Percentiles rank a stretch among this genome's conserved stretches.
phyloP scores from a whole-genome alignment of 371 early-diverging fungal species.

The Mortierella sp. region DNA sequence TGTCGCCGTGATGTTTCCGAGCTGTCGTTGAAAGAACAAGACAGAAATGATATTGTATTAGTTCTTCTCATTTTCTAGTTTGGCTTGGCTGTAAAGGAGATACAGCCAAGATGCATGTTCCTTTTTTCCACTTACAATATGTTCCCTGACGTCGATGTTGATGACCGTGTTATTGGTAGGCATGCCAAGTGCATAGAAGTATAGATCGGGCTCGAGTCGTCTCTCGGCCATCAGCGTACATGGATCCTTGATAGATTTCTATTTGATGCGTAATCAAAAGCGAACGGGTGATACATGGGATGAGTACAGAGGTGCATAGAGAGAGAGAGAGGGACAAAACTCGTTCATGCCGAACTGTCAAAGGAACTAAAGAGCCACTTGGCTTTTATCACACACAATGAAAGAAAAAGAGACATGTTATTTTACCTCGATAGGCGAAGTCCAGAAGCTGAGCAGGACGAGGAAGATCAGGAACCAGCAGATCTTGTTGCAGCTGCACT shows the following conservation, averaged over 20 bases:
- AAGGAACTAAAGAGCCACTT: no score
- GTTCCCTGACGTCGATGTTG: neutral
- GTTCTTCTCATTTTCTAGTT: neutral
- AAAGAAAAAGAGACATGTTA: neutral
- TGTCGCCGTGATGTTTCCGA: neutral
- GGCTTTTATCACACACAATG: neutral
- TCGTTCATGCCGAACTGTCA: neutral
- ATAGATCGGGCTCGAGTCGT: neutral
- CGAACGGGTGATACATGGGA: neutral
- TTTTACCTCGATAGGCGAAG: neutral
- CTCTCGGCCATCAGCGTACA: neutral
- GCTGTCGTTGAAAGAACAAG: neutral
- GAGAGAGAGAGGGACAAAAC: neutral
- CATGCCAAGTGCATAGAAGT: neutral
- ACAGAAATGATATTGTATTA: neutral
- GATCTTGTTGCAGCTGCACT: neutral
- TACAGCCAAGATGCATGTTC: no score
- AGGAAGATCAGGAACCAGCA: neutral
- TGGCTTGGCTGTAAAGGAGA: no score
- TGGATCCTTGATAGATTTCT: constrained; percentile 3
- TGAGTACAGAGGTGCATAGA: neutral
- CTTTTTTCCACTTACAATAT: neutral
- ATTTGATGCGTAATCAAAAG: neutral
- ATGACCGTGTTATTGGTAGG: neutral
- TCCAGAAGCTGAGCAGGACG: neutral